Base-by-base conservation (phyloP, 2,329 filamentous ascomycete genomes). In the Diaporthe aspalathi region DNA sequence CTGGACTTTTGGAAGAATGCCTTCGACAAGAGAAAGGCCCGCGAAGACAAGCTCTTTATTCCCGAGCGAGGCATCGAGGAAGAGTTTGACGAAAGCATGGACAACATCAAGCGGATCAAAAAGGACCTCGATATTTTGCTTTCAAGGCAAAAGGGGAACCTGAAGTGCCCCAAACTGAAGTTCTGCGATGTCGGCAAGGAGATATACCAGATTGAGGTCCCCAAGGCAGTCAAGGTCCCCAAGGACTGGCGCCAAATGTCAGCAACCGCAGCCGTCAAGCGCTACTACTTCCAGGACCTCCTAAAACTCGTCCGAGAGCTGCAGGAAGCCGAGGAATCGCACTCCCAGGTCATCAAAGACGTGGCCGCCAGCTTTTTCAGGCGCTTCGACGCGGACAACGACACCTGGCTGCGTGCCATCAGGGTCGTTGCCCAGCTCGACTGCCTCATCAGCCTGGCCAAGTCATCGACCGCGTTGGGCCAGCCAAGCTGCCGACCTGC, bases 231-330 rank as follows among this genome's bases (percentile, higher is more conserved):
- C 78, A 97, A 97, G 81, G 90, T 99, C 2, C 96, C 96, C 0
- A 92, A 92, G 75, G 89, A 85, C 76, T 99, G 96, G 95, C 91
- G 94, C 74, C 95, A 98, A 79, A 98, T 98, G 94, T 98, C 96
- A 5, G 93, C 95, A 0, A 98, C 96, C 0, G 90, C 92, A 74
- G 90, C 92, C 70, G 93, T 97, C 78, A 98, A 97, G 82, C 92
- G 96, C 0, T 99, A 95, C 84, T 99, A 98, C 83, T 97, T 95
- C 76, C 88, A 91, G 1, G 93, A 97, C 77, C 87, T 98, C 17
- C 92, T 93, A 17, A 86, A 88, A 35, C 88, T 98, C 2, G 94
- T 99, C 27, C 92, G 95, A 63, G 89, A 94, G 76, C 87, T 98
- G 22, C 96, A 97, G 79, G 96, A 99, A 82, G 93, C 94, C 1